Evolutionary conservation across 768 basidiomycete genomes (phyloP).

Genomic region (Lentinula sp.): DNA sequence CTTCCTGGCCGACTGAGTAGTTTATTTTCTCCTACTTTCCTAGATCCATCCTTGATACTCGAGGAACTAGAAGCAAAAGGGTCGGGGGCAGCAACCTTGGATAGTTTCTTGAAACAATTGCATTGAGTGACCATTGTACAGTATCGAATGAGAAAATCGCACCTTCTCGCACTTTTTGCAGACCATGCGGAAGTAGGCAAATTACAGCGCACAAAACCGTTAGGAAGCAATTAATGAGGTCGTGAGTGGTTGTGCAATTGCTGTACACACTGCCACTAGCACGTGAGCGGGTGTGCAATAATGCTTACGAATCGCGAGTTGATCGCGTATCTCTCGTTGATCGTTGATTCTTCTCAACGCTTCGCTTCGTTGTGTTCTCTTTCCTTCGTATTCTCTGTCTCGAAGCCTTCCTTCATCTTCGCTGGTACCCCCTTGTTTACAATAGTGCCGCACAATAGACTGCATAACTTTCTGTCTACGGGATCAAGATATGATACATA

Average conservation of each 20-base stretch:
- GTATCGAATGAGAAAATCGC: conserved; percentile 3
- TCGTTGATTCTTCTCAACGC: not conserved
- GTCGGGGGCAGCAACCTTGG: conserved; percentile 85
- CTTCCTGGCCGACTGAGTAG: conserved; percentile 63
- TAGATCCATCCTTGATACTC: conserved; percentile 73
- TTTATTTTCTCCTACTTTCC: conserved; percentile 84
- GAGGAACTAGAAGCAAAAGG: conserved; percentile 71
- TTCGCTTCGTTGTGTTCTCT: not conserved
- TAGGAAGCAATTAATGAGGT: no score
- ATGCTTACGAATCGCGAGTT: not conserved
- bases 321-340: not conserved
- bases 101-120: conserved; percentile 61
- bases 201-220: not conserved
- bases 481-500: conserved; percentile 3
- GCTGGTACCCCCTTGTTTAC: not conserved
- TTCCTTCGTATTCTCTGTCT: not conserved
- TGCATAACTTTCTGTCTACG: conserved; percentile 7
- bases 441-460: conserved; percentile 9
- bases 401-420: not conserved
- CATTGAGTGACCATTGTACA: not conserved
- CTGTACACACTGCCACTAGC: not conserved
- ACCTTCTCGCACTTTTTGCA: conserved; percentile 84
- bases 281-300: not conserved
- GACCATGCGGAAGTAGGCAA: conserved; percentile 48
- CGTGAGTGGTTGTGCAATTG: not conserved